Evolutionary conservation across 2,329 filamentous ascomycete genomes (phyloP).

Genomic region (Ampelomyces quisqualis): DNA sequence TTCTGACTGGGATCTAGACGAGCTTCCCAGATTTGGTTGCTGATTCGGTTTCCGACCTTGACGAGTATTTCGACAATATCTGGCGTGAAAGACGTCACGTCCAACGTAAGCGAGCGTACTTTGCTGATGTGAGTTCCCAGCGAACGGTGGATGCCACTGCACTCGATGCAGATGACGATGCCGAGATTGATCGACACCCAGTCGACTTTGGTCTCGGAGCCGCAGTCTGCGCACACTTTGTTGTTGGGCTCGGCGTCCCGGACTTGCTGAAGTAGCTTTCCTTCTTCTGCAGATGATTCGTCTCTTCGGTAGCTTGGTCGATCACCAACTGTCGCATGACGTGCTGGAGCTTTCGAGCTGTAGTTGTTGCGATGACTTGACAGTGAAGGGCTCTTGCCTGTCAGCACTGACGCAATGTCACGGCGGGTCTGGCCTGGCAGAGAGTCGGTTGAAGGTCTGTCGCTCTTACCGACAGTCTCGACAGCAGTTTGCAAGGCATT

Average conservation of each 20-base stretch:
- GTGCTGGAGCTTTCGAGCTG: constrained; percentile 63
- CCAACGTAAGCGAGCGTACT: constrained; percentile 88
- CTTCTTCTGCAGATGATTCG: constrained; percentile 75
- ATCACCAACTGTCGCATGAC: constrained; percentile 89
- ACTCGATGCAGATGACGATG: constrained; percentile 96
- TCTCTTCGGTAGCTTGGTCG: constrained; percentile 71
- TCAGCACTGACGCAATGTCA: constrained; percentile 90
- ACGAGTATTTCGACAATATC: constrained; percentile 95
- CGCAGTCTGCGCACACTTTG: constrained; percentile 90
- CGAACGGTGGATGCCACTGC: constrained; percentile 94
- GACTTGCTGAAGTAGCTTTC: constrained; percentile 81
- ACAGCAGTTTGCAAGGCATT: constrained; percentile 96
- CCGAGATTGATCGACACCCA: constrained; percentile 99
- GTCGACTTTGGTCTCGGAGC: constrained; percentile 87
- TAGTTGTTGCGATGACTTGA: constrained; percentile 57
- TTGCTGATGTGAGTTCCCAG: constrained; percentile 98
- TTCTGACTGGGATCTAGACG: constrained; percentile 73
- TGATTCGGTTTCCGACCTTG: constrained; percentile 87
- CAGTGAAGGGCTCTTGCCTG: constrained; percentile 81
- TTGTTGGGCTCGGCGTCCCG: constrained; percentile 92
- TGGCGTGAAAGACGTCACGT: constrained; percentile 93
- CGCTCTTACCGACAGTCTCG: constrained; percentile 67
- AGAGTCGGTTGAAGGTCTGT: constrained; percentile 54
- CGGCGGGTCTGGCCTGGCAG: constrained; percentile 63
- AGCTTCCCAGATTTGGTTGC: constrained; percentile 96